Evolutionary conservation across 169 alveolate genomes (phyloP), one percentile per base, ranked within the genome.

Genomic region (Cryptosporidium sp.): DNA sequence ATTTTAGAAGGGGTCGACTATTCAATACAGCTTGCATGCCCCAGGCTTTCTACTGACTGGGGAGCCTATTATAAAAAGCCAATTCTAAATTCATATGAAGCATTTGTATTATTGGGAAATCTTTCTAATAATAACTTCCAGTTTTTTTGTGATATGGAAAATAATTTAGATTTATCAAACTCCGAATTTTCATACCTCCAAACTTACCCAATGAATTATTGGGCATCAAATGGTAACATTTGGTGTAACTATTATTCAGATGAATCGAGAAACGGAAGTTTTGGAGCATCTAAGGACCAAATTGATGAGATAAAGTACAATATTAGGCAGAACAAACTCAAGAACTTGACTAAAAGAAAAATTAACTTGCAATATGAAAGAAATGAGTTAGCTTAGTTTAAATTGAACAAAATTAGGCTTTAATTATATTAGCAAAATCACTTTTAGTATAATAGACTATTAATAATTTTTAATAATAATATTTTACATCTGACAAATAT

Each of bases 21-120:
- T 37, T 35, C 86, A 37, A 87, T 95, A 75, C 94, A 99, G 95
- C 94, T 98, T 21, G 99, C 99, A 4, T 99, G 99, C 85, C 99
- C 99, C 12, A 94, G 99, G 62, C 94, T 99, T 45, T 96, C 99
- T 12, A 96, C 98, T 69, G 99, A 99, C 92, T 99, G 99, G 99
- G 99, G 99, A 0, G 95, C 94, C 51, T 93, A 94, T 69, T 97
- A 96, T 85, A 68, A 91, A 16, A 95, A 95, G 70, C 99, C 99
- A 8, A 92, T 98, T 65, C 93, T 98, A 86, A 97, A 97, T 73
- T 97, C 99, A 42, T 99, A 98, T 94, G 99, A 99, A 93, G 98
- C 98, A 8, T 97, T 94, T 91, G 99, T 98, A 21, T 97, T 98
- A 26, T 94, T 98, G 69, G 96, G 96, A 6, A 91, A 86, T 45